Conservation (phyloP, 2,329 filamentous ascomycete genomes). For the Plenodomus biglobosus region DNA sequence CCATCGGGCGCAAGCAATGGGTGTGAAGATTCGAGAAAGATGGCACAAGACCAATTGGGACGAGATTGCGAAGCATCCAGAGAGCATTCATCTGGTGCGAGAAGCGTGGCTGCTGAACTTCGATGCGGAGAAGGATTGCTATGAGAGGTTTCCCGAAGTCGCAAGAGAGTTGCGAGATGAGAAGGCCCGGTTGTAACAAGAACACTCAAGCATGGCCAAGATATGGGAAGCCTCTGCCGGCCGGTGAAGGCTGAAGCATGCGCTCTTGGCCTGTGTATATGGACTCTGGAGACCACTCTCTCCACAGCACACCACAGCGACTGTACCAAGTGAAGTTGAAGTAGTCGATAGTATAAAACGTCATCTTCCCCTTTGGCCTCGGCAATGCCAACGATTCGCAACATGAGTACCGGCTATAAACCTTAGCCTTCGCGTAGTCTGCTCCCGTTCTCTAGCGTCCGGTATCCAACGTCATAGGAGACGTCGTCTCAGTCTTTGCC, state of each 20-base stretch:
- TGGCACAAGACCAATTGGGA: constrained; percentile 39
- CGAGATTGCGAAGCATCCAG: constrained; percentile 26
- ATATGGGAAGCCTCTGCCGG: background rate
- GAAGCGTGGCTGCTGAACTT: constrained; percentile 37
- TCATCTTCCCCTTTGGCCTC: background rate
- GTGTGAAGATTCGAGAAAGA: constrained; percentile 33
- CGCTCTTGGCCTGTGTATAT: background rate
- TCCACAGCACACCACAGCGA: background rate
- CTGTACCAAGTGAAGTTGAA: background rate
- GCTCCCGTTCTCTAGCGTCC: background rate
- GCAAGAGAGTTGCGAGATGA: constrained; percentile 12
- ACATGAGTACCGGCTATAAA: background rate
- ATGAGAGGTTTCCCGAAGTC: constrained; percentile 32
- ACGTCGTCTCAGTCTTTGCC: background rate
- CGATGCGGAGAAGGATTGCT: constrained; percentile 36
- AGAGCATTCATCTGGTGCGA: constrained; percentile 32
- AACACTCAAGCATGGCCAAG: background rate
- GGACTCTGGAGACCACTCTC: background rate
- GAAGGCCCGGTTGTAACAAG: constrained; percentile 12
- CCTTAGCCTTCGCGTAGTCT: background rate
- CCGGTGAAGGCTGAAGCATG: background rate
- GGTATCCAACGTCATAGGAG: background rate
- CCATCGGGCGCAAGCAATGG: constrained; percentile 31
- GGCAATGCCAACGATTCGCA: background rate
- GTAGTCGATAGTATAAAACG: background rate